Conservation (phyloP, 139 green algal genomes). For the Zygnema circumcarinatum region DNA sequence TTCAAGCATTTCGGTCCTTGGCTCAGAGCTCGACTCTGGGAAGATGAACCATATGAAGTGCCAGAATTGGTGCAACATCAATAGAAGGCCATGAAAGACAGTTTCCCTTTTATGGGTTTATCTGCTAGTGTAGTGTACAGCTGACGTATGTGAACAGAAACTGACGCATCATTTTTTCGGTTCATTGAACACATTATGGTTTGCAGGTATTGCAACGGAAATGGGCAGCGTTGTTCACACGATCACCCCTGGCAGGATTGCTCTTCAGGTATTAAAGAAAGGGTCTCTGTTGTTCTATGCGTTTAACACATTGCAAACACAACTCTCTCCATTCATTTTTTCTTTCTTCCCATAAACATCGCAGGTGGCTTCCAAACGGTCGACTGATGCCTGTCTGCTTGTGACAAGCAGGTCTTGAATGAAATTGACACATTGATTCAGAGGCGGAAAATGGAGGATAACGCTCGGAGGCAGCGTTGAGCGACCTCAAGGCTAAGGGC, state of each 20-base stretch:
- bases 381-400: too few species aligned
- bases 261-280: conserved; percentile 23
- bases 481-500: too few species aligned
- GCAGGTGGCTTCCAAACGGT: too few species aligned
- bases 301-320: too few species aligned
- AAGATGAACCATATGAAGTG: neutral
- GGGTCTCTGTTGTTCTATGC: too few species aligned
- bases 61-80: neutral
- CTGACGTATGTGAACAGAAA: neutral
- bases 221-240: neutral
- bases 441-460: neutral
- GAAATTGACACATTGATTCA: neutral
- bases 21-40: neutral
- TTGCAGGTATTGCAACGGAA: conserved; percentile 5
- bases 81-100: neutral
- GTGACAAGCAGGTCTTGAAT: neutral
- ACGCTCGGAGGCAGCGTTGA: too few species aligned
- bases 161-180: neutral
- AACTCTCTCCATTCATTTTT: too few species aligned
- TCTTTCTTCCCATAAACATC: too few species aligned
- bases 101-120: too few species aligned
- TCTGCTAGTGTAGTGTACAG: neutral
- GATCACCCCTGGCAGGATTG: conserved; percentile 14
- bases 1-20: neutral
- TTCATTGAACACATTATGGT: neutral